A percentile compares a stretch with the other conserved stretches of the same genome.
These are phyloP conservation scores for Raphanus hybrid DNA, from an alignment of 441 rosid species.

Conservation along the genomic window DNA sequence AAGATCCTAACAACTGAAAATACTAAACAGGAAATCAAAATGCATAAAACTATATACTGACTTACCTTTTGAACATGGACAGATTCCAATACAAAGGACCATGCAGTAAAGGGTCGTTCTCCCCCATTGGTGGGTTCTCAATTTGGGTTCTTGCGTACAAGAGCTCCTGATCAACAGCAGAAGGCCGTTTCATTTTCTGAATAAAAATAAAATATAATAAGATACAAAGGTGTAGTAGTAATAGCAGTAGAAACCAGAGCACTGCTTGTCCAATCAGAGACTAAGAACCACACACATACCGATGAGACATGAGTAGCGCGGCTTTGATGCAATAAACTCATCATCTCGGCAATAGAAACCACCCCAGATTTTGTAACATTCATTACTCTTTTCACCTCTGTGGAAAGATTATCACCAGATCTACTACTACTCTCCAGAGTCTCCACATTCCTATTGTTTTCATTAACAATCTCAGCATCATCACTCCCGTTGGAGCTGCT, in stretches of 20 bases:
- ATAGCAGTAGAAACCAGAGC: constrained; percentile 1
- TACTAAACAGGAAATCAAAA: no score
- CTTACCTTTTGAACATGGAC: constrained; percentile 78
- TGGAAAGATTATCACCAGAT: constrained; percentile 28
- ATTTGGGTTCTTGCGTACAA: constrained; percentile 63
- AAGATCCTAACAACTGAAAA: not conserved
- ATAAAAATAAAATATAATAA: not conserved
- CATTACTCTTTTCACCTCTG: constrained; percentile 44
- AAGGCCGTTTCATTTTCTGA: constrained; percentile 65
- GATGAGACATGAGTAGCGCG: constrained; percentile 46
- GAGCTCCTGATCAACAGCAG: constrained; percentile 63
- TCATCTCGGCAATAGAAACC: constrained; percentile 63
- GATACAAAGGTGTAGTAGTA: constrained; percentile 9
- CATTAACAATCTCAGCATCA: no score
- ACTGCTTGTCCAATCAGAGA: no score
- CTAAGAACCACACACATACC: constrained; percentile 40
- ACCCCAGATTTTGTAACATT: constrained; percentile 45
- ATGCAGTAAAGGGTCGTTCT: constrained; percentile 56
- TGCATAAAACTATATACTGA: constrained; percentile 1
- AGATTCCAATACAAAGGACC: constrained; percentile 71
- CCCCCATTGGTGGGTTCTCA: constrained; percentile 57
- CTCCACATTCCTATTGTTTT: no score
- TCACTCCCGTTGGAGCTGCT: no score
- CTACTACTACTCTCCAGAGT: not conserved
- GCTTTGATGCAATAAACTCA: constrained; percentile 56